phyloP scores from a whole-genome alignment of 257 asterid species.

The Solanum sejunctum region DNA sequence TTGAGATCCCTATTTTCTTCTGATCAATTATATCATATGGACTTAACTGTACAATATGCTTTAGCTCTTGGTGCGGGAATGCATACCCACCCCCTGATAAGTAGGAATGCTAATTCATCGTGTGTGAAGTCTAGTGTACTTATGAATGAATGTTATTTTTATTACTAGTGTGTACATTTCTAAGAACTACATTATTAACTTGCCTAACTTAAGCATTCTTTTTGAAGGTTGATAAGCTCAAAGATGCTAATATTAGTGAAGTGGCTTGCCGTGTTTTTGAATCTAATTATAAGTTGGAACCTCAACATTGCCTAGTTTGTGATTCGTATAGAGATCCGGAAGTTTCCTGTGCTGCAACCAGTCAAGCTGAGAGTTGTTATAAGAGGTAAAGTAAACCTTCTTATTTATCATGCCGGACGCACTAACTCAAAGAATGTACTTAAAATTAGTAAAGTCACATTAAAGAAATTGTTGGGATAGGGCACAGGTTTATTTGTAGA shows the following conservation, averaged over 20 bases:
- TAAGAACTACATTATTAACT: not conserved
- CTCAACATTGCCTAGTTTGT: slow-evolving; percentile 58
- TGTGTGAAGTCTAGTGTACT: not conserved
- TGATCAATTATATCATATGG: not conserved
- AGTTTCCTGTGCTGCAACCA: slow-evolving; percentile 29
- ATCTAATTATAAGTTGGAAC: slow-evolving; percentile 22
- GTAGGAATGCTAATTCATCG: not conserved
- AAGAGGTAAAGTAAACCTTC: slow-evolving; percentile 32
- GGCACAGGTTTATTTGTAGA: not conserved
- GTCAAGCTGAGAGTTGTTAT: slow-evolving; percentile 31
- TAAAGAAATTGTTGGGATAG: not conserved
- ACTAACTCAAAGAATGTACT: not conserved
- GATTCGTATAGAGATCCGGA: slow-evolving; percentile 44
- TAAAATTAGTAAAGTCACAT: not conserved
- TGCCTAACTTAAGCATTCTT: not conserved
- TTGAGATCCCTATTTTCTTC: not conserved
- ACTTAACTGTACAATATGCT: not conserved
- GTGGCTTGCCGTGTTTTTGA: slow-evolving; percentile 30
- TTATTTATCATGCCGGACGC: not conserved
- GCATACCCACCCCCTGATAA: not conserved
- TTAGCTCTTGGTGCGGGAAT: not conserved
- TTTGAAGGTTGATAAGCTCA: slow-evolving; percentile 24
- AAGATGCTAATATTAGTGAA: slow-evolving; percentile 15
- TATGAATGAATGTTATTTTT: not conserved
- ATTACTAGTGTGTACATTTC: not conserved